Percentiles rank a stretch among this genome's conserved stretches.
Conservation (phyloP, 169 alveolate genomes). For the Plasmodium vivax region DNA sequence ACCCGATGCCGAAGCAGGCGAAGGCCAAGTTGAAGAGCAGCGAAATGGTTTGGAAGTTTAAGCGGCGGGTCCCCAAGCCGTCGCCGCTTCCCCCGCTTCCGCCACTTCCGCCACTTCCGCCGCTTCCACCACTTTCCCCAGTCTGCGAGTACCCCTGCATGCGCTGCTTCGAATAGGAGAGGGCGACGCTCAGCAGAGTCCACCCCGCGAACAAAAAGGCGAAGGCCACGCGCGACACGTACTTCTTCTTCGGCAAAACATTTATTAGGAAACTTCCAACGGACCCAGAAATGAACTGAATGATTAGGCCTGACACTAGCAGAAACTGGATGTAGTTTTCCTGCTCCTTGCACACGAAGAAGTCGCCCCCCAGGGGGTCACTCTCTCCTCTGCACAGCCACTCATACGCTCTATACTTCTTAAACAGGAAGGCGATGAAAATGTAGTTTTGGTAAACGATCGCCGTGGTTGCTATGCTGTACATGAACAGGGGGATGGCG, state of each 20-base stretch:
- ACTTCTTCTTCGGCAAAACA: slow-evolving; percentile 22
- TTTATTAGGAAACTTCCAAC: slow-evolving; percentile 50
- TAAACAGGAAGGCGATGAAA: slow-evolving; percentile 36
- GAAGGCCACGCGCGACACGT: slow-evolving; percentile 37
- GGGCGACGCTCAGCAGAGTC: slow-evolving; percentile 8
- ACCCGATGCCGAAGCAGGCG: slow-evolving; percentile 57
- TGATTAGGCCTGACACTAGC: slow-evolving; percentile 36
- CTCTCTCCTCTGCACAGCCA: slow-evolving; percentile 50
- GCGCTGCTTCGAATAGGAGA: slow-evolving; percentile 22
- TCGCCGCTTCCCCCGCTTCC: not conserved
- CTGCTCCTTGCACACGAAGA: slow-evolving; percentile 49
- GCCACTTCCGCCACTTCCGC: not conserved
- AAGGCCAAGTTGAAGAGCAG: slow-evolving; percentile 26
- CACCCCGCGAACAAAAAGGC: slow-evolving; percentile 35
- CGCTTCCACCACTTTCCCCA: not conserved
- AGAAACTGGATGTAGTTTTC: slow-evolving; percentile 60
- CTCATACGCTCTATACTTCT: slow-evolving; percentile 45
- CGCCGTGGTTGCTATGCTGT: slow-evolving; percentile 63
- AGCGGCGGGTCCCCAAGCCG: not conserved
- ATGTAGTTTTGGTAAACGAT: slow-evolving; percentile 61
- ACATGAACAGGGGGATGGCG: slow-evolving; percentile 33
- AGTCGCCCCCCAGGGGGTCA: not conserved
- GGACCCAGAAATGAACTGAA: slow-evolving; percentile 59
- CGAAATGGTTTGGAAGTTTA: not conserved
- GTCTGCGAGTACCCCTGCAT: not conserved